Evolutionary conservation across 176 grass and related monocot species (phyloP).

Genomic region (Luzula sylvatica): DNA sequence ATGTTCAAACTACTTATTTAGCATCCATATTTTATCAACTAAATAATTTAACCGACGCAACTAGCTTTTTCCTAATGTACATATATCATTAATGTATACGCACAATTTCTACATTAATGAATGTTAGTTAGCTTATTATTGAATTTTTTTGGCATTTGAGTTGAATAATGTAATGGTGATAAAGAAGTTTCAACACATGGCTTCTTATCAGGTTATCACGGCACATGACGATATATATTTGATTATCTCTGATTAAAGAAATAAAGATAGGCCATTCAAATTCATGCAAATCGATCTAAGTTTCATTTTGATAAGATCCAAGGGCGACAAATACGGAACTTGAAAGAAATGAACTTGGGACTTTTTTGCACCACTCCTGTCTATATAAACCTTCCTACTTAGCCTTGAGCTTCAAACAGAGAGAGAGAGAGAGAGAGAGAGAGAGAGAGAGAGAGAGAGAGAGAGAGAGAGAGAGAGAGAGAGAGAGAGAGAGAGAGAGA

Average conservation of each 20-base stretch:
- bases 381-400: conserved; percentile 12
- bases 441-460: too few species aligned
- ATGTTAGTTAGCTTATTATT: too few species aligned
- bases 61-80: conserved; percentile 1
- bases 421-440: too few species aligned
- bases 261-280: background rate
- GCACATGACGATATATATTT: conserved; percentile 4
- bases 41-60: background rate
- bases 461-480: too few species aligned
- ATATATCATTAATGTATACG: background rate
- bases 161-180: too few species aligned
- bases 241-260: background rate
- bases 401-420: background rate
- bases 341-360: conserved; percentile 4
- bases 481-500: too few species aligned
- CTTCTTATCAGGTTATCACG: conserved; percentile 14
- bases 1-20: background rate
- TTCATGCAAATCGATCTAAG: too few species aligned
- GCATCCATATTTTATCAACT: background rate
- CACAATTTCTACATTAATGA: background rate
- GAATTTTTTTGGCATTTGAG: too few species aligned
- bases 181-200: background rate
- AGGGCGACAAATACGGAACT: conserved; percentile 3
- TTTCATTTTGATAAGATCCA: conserved; percentile 9
- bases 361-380: conserved; percentile 7